Evolutionary conservation across 331 rosid species (phyloP).

Genomic region (Erythrophleum ivorense): DNA sequence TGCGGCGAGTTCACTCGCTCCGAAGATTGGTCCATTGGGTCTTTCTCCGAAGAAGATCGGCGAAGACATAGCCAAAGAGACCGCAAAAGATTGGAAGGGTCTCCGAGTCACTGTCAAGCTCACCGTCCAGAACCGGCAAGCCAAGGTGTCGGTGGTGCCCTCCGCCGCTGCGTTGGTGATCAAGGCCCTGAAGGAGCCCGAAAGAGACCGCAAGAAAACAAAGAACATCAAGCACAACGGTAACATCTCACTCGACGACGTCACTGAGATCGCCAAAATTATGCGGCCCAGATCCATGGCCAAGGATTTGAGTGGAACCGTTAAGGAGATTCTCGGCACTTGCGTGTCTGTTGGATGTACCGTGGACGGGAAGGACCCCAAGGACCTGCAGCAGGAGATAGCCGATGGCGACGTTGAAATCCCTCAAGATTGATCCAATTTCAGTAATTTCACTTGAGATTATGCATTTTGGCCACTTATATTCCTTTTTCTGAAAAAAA

Average conservation of each 20-base stretch:
- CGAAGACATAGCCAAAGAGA: conserved; percentile 83
- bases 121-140: conserved; percentile 83
- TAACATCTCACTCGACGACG: conserved; percentile 73
- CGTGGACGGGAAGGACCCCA: conserved; percentile 78
- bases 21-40: conserved; percentile 77
- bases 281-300: conserved; percentile 83
- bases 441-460: conserved; percentile 25
- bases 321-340: conserved; percentile 85
- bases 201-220: conserved; percentile 76
- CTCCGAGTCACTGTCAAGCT: conserved; percentile 81
- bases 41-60: conserved; percentile 87
- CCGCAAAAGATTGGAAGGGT: conserved; percentile 90
- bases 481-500: conserved; percentile 16
- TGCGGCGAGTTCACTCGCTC: conserved; percentile 86
- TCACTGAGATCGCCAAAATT: conserved; percentile 70
- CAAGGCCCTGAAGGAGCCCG: conserved; percentile 80
- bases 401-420: conserved; percentile 72
- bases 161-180: conserved; percentile 84
- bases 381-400: conserved; percentile 78
- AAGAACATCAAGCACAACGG: conserved; percentile 84
- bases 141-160: conserved; percentile 83
- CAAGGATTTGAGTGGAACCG: conserved; percentile 63
- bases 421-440: conserved; percentile 51
- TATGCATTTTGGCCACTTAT: conserved; percentile 10
- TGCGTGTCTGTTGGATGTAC: conserved; percentile 86